Conservation (phyloP, 352 stramenopile species). For the Blastocystis sp. region DNA sequence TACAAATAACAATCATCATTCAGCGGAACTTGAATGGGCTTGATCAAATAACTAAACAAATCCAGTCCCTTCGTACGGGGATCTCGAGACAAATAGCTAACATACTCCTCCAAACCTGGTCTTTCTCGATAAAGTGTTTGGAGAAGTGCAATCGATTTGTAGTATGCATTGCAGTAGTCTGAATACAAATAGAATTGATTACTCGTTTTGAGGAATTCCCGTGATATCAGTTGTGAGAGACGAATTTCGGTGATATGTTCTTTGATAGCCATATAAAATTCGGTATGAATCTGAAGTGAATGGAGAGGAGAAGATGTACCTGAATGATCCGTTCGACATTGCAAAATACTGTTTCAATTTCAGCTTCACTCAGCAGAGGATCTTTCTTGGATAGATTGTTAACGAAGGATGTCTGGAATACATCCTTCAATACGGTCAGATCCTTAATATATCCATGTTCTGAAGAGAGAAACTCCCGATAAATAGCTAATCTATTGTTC, state of each 20-base stretch:
- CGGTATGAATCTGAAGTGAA: slow-evolving; percentile 5
- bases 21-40: slow-evolving; percentile 15
- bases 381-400: not conserved
- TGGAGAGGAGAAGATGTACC: not conserved
- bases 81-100: not conserved
- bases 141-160: not conserved
- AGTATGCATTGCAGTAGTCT: slow-evolving; percentile 21
- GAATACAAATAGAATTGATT: slow-evolving; percentile 54
- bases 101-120: not conserved
- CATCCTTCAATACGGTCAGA: not conserved
- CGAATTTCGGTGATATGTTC: not conserved
- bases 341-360: slow-evolving; percentile 21
- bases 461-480: slow-evolving; percentile 17
- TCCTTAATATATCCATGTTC: slow-evolving; percentile 11
- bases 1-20: not conserved
- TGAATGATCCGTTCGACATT: slow-evolving; percentile 7
- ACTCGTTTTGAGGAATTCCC: slow-evolving; percentile 15
- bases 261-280: slow-evolving; percentile 32
- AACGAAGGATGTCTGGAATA: not conserved
- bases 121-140: not conserved
- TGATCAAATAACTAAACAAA: slow-evolving; percentile 56
- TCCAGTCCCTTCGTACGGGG: slow-evolving; percentile 25
- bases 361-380: not conserved
- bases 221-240: slow-evolving; percentile 19
- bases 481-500: slow-evolving; percentile 8